Conservation (phyloP, 495 filamentous ascomycete genomes). For the Penicillium chermesinum region DNA sequence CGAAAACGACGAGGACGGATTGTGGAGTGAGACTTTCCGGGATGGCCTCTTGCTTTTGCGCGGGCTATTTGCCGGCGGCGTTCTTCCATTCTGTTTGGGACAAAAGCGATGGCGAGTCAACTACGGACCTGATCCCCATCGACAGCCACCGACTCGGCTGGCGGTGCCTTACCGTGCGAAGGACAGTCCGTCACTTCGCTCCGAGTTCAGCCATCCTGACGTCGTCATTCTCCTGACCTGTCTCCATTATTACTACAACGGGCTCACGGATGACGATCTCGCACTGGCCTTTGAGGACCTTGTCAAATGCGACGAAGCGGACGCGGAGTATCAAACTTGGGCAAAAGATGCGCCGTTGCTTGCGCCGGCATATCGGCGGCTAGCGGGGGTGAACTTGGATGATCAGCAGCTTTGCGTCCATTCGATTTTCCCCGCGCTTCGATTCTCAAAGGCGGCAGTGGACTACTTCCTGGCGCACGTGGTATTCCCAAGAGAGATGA, state of each 20-base stretch:
- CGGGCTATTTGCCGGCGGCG: slow-evolving; percentile 3
- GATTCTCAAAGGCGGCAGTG: slow-evolving; percentile 46
- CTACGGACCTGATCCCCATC: slow-evolving; percentile 1
- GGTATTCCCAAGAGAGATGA: slow-evolving; percentile 63
- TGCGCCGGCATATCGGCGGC: slow-evolving; percentile 33
- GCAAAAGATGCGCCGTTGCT: slow-evolving; percentile 32
- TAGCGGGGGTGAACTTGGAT: slow-evolving; percentile 56
- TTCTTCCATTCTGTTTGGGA: slow-evolving; percentile 4
- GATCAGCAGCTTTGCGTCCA: slow-evolving; percentile 39
- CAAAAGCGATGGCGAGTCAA: slow-evolving; percentile 9
- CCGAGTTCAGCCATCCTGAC: slow-evolving; percentile 74
- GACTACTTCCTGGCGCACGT: slow-evolving; percentile 59
- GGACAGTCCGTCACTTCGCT: slow-evolving; percentile 54
- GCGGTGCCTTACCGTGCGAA: slow-evolving; percentile 64
- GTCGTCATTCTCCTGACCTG: slow-evolving; percentile 62
- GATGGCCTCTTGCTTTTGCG: neutral
- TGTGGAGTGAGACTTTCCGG: neutral
- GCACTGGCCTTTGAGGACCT: slow-evolving; percentile 45
- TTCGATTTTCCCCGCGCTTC: slow-evolving; percentile 49
- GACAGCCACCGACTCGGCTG: slow-evolving; percentile 1
- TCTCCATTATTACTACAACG: slow-evolving; percentile 64
- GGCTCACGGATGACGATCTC: slow-evolving; percentile 52
- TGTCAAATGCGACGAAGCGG: slow-evolving; percentile 49
- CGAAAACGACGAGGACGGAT: neutral
- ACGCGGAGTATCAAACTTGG: slow-evolving; percentile 53